Evolutionary conservation across 139 green algal genomes (phyloP).

Genomic region (Chlorella vulgaris): DNA sequence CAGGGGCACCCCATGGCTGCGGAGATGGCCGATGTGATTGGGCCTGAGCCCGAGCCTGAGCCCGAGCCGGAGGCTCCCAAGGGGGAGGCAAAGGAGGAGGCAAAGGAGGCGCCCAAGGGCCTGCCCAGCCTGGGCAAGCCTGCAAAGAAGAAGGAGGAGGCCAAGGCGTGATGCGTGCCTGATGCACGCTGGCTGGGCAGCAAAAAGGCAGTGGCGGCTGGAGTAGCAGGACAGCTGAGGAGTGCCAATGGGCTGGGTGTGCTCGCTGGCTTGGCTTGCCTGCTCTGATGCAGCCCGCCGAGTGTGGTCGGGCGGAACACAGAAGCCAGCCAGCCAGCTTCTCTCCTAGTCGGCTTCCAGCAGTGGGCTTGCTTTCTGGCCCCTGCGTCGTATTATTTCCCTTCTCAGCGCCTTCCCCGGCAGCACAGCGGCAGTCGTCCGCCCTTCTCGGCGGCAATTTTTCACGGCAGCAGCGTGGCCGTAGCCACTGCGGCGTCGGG

Average conservation of each 20-base stretch:
- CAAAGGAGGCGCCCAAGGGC: conserved; percentile 43
- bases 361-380: too few relatives aligned
- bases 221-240: not conserved
- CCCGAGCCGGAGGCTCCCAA: not conserved
- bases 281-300: too few relatives aligned
- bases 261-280: too few relatives aligned
- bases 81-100: conserved; percentile 26
- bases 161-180: not conserved
- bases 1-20: conserved; percentile 49
- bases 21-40: conserved; percentile 47
- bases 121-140: conserved; percentile 41
- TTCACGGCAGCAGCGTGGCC: too few relatives aligned
- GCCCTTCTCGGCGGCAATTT: too few relatives aligned
- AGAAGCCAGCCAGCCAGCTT: too few relatives aligned
- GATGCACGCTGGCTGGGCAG: not conserved
- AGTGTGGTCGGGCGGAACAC: too few relatives aligned
- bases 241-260: too few relatives aligned
- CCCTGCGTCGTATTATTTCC: too few relatives aligned
- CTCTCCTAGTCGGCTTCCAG: too few relatives aligned
- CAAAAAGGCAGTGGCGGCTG: not conserved
- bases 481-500: not conserved
- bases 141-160: conserved; percentile 49
- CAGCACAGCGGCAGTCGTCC: too few relatives aligned
- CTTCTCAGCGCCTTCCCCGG: too few relatives aligned
- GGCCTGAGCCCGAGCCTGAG: conserved; percentile 39